phyloP scores from a whole-genome alignment of 2,329 filamentous ascomycete genomes.

The Fusarium circinatum region DNA sequence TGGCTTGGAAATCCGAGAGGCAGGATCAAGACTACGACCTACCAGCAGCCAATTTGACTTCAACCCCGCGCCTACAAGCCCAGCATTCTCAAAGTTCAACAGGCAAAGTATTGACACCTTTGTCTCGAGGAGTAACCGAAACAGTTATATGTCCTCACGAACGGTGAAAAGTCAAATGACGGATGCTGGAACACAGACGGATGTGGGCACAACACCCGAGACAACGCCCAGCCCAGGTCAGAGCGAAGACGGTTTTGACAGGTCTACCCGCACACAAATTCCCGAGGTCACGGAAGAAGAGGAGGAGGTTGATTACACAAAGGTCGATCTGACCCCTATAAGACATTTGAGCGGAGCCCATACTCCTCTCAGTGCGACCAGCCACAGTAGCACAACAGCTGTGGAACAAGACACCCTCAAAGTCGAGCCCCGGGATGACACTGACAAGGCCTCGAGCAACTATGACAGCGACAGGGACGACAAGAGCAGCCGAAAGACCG shows the following conservation, averaged over 20 bases:
- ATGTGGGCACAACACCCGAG: conserved; percentile 61
- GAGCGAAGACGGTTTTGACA: conserved; percentile 62
- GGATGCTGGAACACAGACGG: conserved; percentile 73
- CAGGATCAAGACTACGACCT: conserved; percentile 76
- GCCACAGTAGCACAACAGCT: conserved; percentile 34
- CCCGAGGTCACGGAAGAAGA: conserved; percentile 55
- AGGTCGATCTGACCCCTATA: conserved; percentile 64
- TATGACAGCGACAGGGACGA: conserved; percentile 42
- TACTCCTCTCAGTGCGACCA: conserved; percentile 33
- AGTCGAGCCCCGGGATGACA: conserved; percentile 38
- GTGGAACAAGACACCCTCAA: conserved; percentile 36
- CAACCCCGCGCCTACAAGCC: conserved; percentile 79
- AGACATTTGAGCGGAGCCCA: conserved; percentile 54
- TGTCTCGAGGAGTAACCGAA: conserved; percentile 69
- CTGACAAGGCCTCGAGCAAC: conserved; percentile 40
- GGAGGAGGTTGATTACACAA: conserved; percentile 68
- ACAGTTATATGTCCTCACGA: conserved; percentile 79
- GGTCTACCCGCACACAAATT: conserved; percentile 54
- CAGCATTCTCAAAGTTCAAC: conserved; percentile 68
- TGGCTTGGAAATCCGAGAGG: conserved; percentile 89
- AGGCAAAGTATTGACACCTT: conserved; percentile 76
- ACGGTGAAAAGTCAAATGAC: conserved; percentile 78
- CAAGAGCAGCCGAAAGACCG: conserved; percentile 44
- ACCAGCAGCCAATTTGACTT: conserved; percentile 86
- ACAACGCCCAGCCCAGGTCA: conserved; percentile 65